These are phyloP conservation scores for Apiosordaria backusii DNA, from an alignment of 495 filamentous ascomycete genomes.

Conservation along the genomic window DNA sequence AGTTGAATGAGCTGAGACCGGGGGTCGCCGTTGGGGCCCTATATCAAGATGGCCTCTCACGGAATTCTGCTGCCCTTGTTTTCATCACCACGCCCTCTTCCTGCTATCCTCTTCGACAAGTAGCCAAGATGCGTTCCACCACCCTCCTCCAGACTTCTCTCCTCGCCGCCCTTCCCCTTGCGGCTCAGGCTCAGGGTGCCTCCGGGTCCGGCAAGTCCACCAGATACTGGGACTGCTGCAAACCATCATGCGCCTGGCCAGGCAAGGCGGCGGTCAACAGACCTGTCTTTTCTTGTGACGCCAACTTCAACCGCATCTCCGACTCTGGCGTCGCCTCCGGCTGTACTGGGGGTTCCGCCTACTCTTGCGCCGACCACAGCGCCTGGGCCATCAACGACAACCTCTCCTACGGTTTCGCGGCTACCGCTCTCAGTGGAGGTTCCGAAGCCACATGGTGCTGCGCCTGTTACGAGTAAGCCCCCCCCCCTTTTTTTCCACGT, in stretches of 20 bases:
- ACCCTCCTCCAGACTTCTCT: slow-evolving; percentile 21
- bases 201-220: slow-evolving; percentile 19
- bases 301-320: slow-evolving; percentile 43
- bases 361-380: slow-evolving; percentile 50
- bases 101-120: background rate
- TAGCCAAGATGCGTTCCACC: slow-evolving; percentile 25
- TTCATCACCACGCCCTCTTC: background rate
- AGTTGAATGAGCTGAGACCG: background rate
- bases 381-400: slow-evolving; percentile 52
- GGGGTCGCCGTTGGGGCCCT: background rate
- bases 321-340: slow-evolving; percentile 29
- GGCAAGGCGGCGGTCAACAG: slow-evolving; percentile 48
- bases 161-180: slow-evolving; percentile 25
- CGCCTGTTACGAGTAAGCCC: slow-evolving; percentile 51
- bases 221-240: slow-evolving; percentile 61
- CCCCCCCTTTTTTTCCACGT: slow-evolving; percentile 20
- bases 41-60: slow-evolving; percentile 7
- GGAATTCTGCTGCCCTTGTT: background rate
- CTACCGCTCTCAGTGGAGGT: slow-evolving; percentile 43
- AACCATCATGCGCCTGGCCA: slow-evolving; percentile 56
- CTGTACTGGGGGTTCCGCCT: slow-evolving; percentile 47
- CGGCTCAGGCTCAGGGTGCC: slow-evolving; percentile 21
- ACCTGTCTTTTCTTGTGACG: slow-evolving; percentile 51
- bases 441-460: slow-evolving; percentile 53
- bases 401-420: slow-evolving; percentile 56